Base-by-base conservation (phyloP, 192 early-diverging fungal species). In the Mortierella claussenii region DNA sequence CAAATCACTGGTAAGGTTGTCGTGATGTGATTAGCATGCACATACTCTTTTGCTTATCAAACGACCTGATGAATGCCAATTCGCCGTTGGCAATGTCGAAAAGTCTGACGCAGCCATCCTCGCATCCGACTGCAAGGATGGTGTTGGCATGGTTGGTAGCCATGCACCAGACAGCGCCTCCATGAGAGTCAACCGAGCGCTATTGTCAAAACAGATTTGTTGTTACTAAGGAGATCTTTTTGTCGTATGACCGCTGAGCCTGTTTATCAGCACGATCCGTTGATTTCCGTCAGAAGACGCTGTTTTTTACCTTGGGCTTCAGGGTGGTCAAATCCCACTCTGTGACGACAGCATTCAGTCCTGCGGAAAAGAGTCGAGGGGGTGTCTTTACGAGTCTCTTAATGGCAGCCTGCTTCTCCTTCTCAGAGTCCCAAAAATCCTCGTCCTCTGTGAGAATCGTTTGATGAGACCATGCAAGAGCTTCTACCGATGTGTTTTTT, bases 151-250 rank as follows among this genome's bases (percentile, higher is more conserved):
- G 84, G 60, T 95, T 95, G 5, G 86, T 86, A 11, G 94, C 88
- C 87, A 96, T 92, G 74, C 94, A 96, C 96, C 96, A 98, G 32
- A 99, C 84, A 3, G 96, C 89, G 20, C 97, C 97, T 67, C 97
- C 97, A 59, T 91, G 87, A 40, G 91, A 92, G 62, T 94, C 91
- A 5, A 90, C 84, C 3, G 83, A 85, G 31, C 82, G 80, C 82
- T 88, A 74, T 27, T 31, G 17, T 13, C 49, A 33, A 34, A 24
- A 1, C n/a, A 43, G 37, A 28, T n/a, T 24, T 34, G 13, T 15
- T 55, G 28, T 13, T 10, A 26, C 20, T 2, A 37, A 31, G 26
- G 18, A 26, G 24, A 17, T 50, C 31, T 49, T 12, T 18, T 26
- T 34, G 9, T 5, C 1, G 34, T 28, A 60, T 10, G 13, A 12